phyloP scores from a whole-genome alignment of 768 basidiomycete species.

The Leccinum variicolor region DNA sequence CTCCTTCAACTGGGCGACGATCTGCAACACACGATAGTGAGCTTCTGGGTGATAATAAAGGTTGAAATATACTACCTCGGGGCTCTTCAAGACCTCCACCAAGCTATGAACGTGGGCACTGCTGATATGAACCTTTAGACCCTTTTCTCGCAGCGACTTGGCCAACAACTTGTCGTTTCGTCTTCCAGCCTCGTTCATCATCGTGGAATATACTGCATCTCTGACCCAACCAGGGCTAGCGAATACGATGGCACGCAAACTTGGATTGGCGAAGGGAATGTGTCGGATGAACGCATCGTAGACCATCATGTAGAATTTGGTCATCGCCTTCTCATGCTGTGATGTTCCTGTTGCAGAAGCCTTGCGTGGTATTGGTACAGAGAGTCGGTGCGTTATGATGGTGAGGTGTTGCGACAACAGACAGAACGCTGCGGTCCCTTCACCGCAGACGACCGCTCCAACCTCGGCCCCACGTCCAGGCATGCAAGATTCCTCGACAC shows the following conservation, averaged over 20 bases:
- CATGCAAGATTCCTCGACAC: slow-evolving; percentile 84
- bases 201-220: slow-evolving; percentile 81
- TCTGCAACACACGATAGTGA: slow-evolving; percentile 38
- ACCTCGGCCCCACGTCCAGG: slow-evolving; percentile 97
- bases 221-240: slow-evolving; percentile 96
- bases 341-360: slow-evolving; percentile 75
- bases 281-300: slow-evolving; percentile 88
- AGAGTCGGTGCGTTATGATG: slow-evolving; percentile 84
- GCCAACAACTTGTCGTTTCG: slow-evolving; percentile 83
- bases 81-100: slow-evolving; percentile 90
- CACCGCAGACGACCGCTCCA: slow-evolving; percentile 93
- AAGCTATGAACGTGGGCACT: slow-evolving; percentile 96
- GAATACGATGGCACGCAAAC: slow-evolving; percentile 87
- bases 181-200: slow-evolving; percentile 75
- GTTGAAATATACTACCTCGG: slow-evolving; percentile 70
- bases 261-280: slow-evolving; percentile 74
- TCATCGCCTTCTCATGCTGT: slow-evolving; percentile 89
- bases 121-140: slow-evolving; percentile 85
- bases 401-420: slow-evolving; percentile 97
- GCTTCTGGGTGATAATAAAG: background rate
- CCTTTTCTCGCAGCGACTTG: slow-evolving; percentile 74
- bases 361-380: slow-evolving; percentile 88
- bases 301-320: slow-evolving; percentile 77
- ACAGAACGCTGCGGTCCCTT: slow-evolving; percentile 93
- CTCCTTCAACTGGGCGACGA: slow-evolving; percentile 76